These are phyloP conservation scores for Gracilaria gracilis DNA, from an alignment of 23 red algal species.

Conservation along the genomic window DNA sequence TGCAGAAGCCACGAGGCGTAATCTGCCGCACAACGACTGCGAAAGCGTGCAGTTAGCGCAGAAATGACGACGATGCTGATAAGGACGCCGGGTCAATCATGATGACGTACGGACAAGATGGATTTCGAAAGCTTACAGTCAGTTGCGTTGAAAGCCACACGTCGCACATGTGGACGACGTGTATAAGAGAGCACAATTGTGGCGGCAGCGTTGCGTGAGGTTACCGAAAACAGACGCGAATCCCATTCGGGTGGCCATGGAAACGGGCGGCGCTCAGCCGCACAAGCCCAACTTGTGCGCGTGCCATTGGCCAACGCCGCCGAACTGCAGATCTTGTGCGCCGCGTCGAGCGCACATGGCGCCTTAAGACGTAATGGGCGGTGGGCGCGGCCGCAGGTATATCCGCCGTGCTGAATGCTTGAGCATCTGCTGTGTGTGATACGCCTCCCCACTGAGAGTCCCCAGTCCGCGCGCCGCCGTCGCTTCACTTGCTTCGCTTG, in stretches of 20 bases:
- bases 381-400: not conserved
- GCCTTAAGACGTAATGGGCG: not conserved
- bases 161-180: not conserved
- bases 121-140: too few species aligned
- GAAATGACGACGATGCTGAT: not conserved
- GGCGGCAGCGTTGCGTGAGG: not conserved
- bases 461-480: not conserved
- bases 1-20: not conserved
- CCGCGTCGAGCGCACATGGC: not conserved
- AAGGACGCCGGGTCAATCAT: too few species aligned
- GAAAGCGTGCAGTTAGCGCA: too few species aligned
- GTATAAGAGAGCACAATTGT: not conserved
- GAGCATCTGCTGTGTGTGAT: not conserved
- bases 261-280: not conserved
- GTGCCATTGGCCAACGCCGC: not conserved
- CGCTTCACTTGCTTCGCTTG: not conserved
- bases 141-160: too few species aligned
- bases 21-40: too few species aligned
- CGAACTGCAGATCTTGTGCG: not conserved
- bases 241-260: not conserved
- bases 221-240: not conserved
- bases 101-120: too few species aligned
- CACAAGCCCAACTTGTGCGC: not conserved
- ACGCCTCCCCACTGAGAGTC: slow-evolving; percentile 8
- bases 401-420: not conserved